Evolutionary conservation across 1,284 basidiomycete genomes (phyloP), one percentile per base, ranked within the genome.

Genomic region (Waitea zeae): DNA sequence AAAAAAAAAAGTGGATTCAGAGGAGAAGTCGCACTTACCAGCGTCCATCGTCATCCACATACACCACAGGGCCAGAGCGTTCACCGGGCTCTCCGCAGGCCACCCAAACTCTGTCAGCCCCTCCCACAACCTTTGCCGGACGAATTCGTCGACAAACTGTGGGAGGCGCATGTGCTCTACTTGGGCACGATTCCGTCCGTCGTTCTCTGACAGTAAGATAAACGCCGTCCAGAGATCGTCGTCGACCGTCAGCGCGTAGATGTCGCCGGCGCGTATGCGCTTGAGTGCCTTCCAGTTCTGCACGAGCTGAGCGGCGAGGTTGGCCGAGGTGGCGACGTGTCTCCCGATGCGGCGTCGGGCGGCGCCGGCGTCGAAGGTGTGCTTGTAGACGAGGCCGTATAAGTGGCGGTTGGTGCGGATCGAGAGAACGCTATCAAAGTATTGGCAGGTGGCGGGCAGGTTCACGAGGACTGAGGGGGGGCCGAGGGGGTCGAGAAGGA

Each of bases 181-280:
- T 48, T 78, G 77, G 3, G 46, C 51, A 17, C 62, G 52, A 48
- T 87, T 87, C 51, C 67, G 69, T 20, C 77, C 80, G 49, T 87
- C 75, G 57, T 81, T 77, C 47, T 86, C 82, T 5, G 71, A 53
- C 44, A 80, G 49, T 65, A 86, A 71, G 35, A 79, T 46, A 42
- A 71, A 75, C 0, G 66, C 58, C 0, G 56, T 57, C 58, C 68
- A 70, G 7, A 81, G 52, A 30, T 75, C 54, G 58, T 57, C 34
- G 13, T 51, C 44, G 9, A 65, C 49, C 27, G 39, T 36, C 11
- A 44, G 37, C 4, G 47, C 40, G 37, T 50, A 43, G 31, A 67
- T 50, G 40, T 64, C 50, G 13, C 50, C 50, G 2, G 41, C 20
- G 11, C 62, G 58, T 24, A 77, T 46, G 27, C 49, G 52, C 12